Conservation (phyloP, 768 basidiomycete genomes). For the Mycena kentingensis region DNA sequence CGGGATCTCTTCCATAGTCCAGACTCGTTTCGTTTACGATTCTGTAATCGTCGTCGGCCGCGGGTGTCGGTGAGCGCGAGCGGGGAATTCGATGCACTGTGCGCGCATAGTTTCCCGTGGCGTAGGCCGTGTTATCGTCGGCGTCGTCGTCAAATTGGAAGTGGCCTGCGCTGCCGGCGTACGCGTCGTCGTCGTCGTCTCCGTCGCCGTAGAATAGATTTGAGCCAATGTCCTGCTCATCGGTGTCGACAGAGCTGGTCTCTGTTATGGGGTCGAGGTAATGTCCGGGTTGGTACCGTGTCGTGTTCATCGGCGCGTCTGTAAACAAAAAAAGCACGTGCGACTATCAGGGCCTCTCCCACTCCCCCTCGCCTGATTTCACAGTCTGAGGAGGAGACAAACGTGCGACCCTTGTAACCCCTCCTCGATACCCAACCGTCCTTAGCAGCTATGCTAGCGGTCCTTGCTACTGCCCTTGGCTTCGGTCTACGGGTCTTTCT, state of each 20-base stretch:
- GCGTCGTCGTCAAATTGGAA: slow-evolving; percentile 66
- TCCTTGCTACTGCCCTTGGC: slow-evolving; percentile 43
- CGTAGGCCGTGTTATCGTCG: too few species aligned
- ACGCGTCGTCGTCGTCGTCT: slow-evolving; percentile 31
- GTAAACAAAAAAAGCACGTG: too few species aligned
- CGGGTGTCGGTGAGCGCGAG: slow-evolving; percentile 78
- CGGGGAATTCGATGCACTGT: slow-evolving; percentile 52
- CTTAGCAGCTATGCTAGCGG: too few species aligned
- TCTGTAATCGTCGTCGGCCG: slow-evolving; percentile 69
- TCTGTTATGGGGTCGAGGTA: slow-evolving; percentile 56
- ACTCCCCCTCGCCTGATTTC: too few species aligned
- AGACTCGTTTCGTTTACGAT: slow-evolving; percentile 57
- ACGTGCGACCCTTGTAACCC: too few species aligned
- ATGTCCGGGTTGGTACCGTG: slow-evolving; percentile 69
- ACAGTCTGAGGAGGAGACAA: too few species aligned
- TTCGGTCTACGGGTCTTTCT: slow-evolving; percentile 44
- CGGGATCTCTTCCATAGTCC: slow-evolving; percentile 54
- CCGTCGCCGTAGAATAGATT: slow-evolving; percentile 35
- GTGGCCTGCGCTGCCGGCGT: slow-evolving; percentile 41
- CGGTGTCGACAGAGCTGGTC: slow-evolving; percentile 52
- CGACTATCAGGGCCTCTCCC: background rate
- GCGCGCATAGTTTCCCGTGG: slow-evolving; percentile 60
- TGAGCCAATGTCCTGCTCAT: slow-evolving; percentile 25
- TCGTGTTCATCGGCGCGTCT: too few species aligned
- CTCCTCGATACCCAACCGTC: too few species aligned